phyloP scores from a whole-genome alignment of 768 basidiomycete species.

The Tylopilus plumbeoviolaceoides region DNA sequence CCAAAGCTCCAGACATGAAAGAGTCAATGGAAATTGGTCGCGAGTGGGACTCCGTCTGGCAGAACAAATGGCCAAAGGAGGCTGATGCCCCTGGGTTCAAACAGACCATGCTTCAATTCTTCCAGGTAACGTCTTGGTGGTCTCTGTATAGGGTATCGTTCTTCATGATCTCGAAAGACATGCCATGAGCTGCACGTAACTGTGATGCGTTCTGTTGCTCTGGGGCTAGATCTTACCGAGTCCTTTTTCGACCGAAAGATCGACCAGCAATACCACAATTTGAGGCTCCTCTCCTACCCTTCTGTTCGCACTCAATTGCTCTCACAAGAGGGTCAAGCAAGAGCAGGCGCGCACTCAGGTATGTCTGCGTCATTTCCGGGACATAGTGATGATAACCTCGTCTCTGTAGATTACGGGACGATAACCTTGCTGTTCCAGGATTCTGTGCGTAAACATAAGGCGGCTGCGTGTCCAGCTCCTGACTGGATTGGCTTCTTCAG shows the following conservation, averaged over 20 bases:
- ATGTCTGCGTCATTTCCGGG: not conserved
- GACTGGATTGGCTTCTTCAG: constrained; percentile 25
- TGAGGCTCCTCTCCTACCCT: constrained; percentile 79
- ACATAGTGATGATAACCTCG: not conserved
- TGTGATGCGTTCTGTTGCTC: constrained; percentile 83
- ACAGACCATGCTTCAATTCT: constrained; percentile 70
- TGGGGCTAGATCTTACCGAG: constrained; percentile 73
- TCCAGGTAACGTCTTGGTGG: constrained; percentile 42
- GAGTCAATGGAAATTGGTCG: constrained; percentile 89
- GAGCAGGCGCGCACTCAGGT: constrained; percentile 83
- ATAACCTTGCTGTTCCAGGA: constrained; percentile 81
- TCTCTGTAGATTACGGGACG: constrained; percentile 68
- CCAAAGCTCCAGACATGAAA: constrained; percentile 74
- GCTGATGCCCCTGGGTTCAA: constrained; percentile 63
- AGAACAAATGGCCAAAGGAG: constrained; percentile 78
- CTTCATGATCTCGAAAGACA: constrained; percentile 38
- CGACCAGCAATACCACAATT: constrained; percentile 73
- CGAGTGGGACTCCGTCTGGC: constrained; percentile 75
- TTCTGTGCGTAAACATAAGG: constrained; percentile 35
- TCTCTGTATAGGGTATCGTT: not conserved
- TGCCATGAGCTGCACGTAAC: constrained; percentile 72
- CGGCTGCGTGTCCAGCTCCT: not conserved
- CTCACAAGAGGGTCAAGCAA: constrained; percentile 61
- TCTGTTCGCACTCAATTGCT: constrained; percentile 60
- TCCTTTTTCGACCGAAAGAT: constrained; percentile 73